Evolutionary conservation across 2,329 filamentous ascomycete genomes (phyloP).

Genomic region (Cadophora luteo-olivacea): DNA sequence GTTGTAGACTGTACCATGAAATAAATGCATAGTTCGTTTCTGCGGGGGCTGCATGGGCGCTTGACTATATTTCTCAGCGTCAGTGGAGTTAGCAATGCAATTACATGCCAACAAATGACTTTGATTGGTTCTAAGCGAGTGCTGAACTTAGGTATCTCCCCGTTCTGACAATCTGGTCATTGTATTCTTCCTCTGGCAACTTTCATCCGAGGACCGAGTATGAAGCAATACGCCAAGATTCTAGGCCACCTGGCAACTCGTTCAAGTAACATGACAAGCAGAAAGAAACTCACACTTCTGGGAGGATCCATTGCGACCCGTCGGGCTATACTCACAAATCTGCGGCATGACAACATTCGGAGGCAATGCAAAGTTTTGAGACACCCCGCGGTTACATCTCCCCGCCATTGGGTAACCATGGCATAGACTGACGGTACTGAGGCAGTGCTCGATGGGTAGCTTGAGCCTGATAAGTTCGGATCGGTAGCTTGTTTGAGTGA

Average conservation of each 20-base stretch:
- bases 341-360: background rate
- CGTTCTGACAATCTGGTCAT: too few species aligned
- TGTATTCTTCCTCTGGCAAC: background rate
- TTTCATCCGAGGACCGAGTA: background rate
- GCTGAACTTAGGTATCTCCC: background rate
- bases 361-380: background rate
- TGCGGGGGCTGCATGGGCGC: slow-evolving; percentile 11
- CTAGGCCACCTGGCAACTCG: background rate
- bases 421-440: background rate
- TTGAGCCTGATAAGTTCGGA: background rate
- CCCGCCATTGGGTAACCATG: background rate
- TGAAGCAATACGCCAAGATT: background rate
- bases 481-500: background rate
- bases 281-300: background rate
- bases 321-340: background rate
- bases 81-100: slow-evolving; percentile 13
- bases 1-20: slow-evolving; percentile 44
- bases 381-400: background rate
- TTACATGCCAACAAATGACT: background rate
- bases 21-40: slow-evolving; percentile 34
- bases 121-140: background rate
- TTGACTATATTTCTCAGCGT: background rate
- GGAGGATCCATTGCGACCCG: background rate
- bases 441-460: background rate
- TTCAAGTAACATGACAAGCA: background rate